Percentiles rank a stretch among this genome's conserved stretches.
Evolutionary conservation across 2,329 filamentous ascomycete genomes (phyloP).

Genomic region (Verticillium klebahnii): DNA sequence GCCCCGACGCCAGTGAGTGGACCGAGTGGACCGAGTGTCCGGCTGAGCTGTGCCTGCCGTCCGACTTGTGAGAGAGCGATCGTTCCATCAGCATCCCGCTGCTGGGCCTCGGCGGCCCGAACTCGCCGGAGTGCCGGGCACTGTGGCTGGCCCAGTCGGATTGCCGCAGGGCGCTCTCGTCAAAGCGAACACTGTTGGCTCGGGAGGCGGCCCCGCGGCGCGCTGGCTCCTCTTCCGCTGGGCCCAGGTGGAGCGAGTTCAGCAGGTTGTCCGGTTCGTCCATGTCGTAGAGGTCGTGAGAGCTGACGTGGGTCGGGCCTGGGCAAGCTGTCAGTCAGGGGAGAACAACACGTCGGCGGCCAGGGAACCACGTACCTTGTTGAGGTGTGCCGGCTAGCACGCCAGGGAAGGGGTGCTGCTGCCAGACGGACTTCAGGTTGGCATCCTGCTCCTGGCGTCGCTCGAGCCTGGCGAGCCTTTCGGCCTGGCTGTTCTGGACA

Average conservation of each 20-base stretch:
- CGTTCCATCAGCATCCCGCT: slow-evolving; percentile 89
- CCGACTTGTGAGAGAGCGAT: slow-evolving; percentile 89
- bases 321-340: slow-evolving; percentile 15
- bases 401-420: slow-evolving; percentile 85
- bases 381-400: slow-evolving; percentile 78
- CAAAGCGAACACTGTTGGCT: slow-evolving; percentile 95
- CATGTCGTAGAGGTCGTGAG: slow-evolving; percentile 81
- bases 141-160: slow-evolving; percentile 75
- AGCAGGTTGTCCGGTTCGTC: slow-evolving; percentile 82
- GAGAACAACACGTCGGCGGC: neutral
- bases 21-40: slow-evolving; percentile 59
- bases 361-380: slow-evolving; percentile 60
- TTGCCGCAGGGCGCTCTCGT: slow-evolving; percentile 89
- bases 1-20: slow-evolving; percentile 70
- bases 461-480: slow-evolving; percentile 57
- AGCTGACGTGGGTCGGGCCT: slow-evolving; percentile 76
- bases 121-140: slow-evolving; percentile 77
- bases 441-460: slow-evolving; percentile 65
- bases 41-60: slow-evolving; percentile 91
- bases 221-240: slow-evolving; percentile 76
- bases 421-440: slow-evolving; percentile 82
- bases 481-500: slow-evolving; percentile 57
- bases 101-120: slow-evolving; percentile 65
- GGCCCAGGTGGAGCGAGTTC: slow-evolving; percentile 75
- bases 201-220: slow-evolving; percentile 82